phyloP scores from a whole-genome alignment of 2,329 filamentous ascomycete species.

The Pseudogymnoascus destructans region DNA sequence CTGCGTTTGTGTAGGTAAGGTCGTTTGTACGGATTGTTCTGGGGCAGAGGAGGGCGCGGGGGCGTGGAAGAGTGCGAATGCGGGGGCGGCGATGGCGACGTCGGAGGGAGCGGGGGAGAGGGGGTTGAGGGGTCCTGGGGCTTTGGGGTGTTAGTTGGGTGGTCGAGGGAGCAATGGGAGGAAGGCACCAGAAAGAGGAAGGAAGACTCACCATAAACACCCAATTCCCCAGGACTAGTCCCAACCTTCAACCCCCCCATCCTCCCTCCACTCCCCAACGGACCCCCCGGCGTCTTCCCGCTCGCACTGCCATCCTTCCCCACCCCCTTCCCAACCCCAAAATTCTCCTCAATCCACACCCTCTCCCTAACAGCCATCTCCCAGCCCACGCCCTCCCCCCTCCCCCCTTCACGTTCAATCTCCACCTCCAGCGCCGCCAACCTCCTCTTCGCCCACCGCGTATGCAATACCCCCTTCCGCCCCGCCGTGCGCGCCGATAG shows the following conservation, averaged over 20 bases:
- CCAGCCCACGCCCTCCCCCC: constrained; percentile 69
- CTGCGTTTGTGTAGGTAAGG: background rate
- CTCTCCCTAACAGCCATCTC: constrained; percentile 76
- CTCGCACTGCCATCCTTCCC: constrained; percentile 30
- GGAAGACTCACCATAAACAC: constrained; percentile 36
- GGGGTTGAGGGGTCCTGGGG: background rate
- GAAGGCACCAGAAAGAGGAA: constrained; percentile 36
- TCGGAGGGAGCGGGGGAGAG: constrained; percentile 16
- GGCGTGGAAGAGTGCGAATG: constrained; percentile 17
- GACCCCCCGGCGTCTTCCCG: constrained; percentile 48
- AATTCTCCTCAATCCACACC: constrained; percentile 74
- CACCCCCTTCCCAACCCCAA: constrained; percentile 30
- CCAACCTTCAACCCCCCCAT: constrained; percentile 65
- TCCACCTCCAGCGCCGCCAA: constrained; percentile 63
- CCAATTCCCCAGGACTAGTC: constrained; percentile 55
- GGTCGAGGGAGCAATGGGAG: constrained; percentile 39
- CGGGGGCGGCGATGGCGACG: constrained; percentile 13
- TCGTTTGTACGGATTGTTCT: too few species aligned
- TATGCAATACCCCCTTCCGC: constrained; percentile 73
- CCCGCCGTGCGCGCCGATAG: constrained; percentile 52
- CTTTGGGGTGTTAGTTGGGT: constrained; percentile 29
- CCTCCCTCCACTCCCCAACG: constrained; percentile 58
- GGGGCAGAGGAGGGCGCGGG: constrained; percentile 3
- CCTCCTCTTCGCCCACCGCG: constrained; percentile 77
- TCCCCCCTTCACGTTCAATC: constrained; percentile 62